A percentile compares a stretch with the other conserved stretches of the same genome.
phyloP scores from a whole-genome alignment of 192 early-diverging fungal species.

The Borealophlyctis nickersoniae region DNA sequence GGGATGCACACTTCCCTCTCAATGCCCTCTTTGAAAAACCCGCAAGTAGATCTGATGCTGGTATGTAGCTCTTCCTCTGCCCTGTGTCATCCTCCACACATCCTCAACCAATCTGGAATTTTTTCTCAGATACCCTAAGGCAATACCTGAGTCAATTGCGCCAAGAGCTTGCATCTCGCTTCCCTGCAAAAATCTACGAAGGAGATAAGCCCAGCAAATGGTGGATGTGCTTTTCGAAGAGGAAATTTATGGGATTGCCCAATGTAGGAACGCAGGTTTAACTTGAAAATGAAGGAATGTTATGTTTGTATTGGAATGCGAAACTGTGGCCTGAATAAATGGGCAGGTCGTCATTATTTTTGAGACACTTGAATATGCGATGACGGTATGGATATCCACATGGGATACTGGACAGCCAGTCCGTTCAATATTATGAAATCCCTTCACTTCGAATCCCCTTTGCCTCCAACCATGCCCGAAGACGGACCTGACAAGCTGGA shows the following conservation, averaged over 20 bases:
- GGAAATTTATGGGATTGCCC: conserved; percentile 95
- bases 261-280: conserved; percentile 35
- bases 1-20: conserved; percentile 90
- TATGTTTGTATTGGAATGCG: no score
- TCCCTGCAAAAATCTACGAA: conserved; percentile 79
- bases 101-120: background rate
- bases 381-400: no score
- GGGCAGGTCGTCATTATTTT: no score
- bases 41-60: conserved; percentile 66
- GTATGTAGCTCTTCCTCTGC: conserved; percentile 37
- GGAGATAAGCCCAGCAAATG: conserved; percentile 87
- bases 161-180: conserved; percentile 76
- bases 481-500: no score
- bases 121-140: conserved; percentile 62
- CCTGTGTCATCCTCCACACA: conserved; percentile 4
- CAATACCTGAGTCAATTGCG: conserved; percentile 89
- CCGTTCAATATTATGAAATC: no score
- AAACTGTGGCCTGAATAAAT: no score
- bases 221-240: conserved; percentile 99
- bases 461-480: no score
- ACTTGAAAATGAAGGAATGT: no score
- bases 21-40: conserved; percentile 81
- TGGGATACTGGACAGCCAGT: no score
- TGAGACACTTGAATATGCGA: no score
- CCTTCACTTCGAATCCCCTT: no score